Conservation (phyloP, 148 eudicot genomes). For the Camellia granthamiana region DNA sequence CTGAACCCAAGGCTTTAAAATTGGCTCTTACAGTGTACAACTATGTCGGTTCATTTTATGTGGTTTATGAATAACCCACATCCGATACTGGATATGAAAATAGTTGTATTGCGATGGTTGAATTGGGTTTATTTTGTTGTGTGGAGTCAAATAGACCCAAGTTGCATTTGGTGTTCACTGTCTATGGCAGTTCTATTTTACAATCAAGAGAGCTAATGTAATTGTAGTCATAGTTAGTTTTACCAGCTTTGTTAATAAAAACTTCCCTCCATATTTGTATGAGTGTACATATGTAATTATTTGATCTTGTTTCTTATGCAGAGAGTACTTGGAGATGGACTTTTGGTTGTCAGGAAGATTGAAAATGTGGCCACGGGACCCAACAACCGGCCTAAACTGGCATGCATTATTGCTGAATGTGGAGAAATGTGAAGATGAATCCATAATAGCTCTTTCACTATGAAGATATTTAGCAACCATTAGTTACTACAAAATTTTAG, state of each 20-base stretch:
- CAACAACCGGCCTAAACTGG: slow-evolving; percentile 79
- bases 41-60: neutral
- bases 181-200: neutral
- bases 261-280: neutral
- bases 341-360: slow-evolving; percentile 84
- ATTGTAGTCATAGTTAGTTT: neutral
- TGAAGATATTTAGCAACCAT: neutral
- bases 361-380: slow-evolving; percentile 91
- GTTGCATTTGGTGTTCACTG: neutral
- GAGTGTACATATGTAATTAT: neutral
- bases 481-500: neutral
- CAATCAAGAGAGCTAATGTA: neutral
- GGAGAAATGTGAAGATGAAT: slow-evolving; percentile 68
- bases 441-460: neutral
- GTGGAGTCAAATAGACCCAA: neutral
- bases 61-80: neutral
- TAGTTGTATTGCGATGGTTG: neutral
- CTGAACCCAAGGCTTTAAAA: neutral
- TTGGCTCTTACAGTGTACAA: neutral
- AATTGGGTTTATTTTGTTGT: neutral
- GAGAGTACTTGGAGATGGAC: slow-evolving; percentile 94
- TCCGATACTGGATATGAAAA: neutral
- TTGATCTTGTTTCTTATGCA: slow-evolving; percentile 30
- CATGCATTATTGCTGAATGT: slow-evolving; percentile 81
- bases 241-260: neutral